Conservation (phyloP, 371 early-diverging fungal species). For the Coemansia sp. region DNA sequence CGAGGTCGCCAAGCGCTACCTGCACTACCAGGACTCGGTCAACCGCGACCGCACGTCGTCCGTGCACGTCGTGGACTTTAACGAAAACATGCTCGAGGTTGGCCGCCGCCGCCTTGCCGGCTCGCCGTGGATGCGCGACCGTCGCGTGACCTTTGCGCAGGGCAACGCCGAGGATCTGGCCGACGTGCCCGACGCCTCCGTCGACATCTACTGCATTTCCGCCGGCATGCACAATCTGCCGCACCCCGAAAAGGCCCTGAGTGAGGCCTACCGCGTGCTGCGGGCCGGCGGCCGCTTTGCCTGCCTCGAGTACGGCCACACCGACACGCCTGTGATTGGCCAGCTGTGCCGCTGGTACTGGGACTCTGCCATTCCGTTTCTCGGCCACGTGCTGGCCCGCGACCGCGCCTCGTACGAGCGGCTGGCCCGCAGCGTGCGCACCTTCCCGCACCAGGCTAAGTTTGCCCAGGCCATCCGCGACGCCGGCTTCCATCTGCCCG, state of each 20-base stretch:
- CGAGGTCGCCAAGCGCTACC: conserved; percentile 89
- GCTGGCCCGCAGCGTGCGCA: conserved; percentile 88
- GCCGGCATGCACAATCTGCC: conserved; percentile 94
- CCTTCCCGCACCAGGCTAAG: conserved; percentile 83
- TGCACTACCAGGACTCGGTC: conserved; percentile 70
- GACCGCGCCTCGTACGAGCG: conserved; percentile 92
- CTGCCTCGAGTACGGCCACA: conserved; percentile 88
- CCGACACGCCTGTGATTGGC: conserved; percentile 78
- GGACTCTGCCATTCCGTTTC: conserved; percentile 82
- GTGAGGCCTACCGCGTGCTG: conserved; percentile 89
- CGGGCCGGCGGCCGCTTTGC: conserved; percentile 92
- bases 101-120: conserved; percentile 71
- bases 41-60: conserved; percentile 61
- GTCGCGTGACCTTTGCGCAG: conserved; percentile 56
- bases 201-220: conserved; percentile 88
- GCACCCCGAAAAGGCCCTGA: conserved; percentile 80
- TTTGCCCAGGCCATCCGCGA: conserved; percentile 87
- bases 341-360: conserved; percentile 84
- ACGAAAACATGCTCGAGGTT: conserved; percentile 88
- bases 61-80: conserved; percentile 89
- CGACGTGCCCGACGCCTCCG: conserved; percentile 70
- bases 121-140: conserved; percentile 41
- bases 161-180: conserved; percentile 87
- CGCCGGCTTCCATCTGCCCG: conserved; percentile 83
- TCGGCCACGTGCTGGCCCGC: conserved; percentile 82